Percentiles rank a stretch among this genome's conserved stretches.
phyloP scores from a whole-genome alignment of 176 grass and related monocot species.

The Hsuehochloa calcarea region DNA sequence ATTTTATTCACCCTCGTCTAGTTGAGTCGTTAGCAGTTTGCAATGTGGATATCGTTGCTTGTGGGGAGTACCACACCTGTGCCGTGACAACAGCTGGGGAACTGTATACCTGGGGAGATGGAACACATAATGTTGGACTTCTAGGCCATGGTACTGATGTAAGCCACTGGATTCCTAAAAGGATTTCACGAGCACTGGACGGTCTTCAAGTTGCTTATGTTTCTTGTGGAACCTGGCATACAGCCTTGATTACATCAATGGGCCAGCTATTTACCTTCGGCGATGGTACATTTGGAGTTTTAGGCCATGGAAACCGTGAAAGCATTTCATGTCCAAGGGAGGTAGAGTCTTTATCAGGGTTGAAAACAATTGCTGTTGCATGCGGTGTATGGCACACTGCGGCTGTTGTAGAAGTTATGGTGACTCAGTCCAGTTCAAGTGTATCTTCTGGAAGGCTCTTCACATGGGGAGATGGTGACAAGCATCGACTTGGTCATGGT shows the following conservation, averaged over 20 bases:
- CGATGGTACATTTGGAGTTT: conserved; percentile 94
- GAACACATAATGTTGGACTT: conserved; percentile 81
- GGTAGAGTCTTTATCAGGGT: conserved; percentile 77
- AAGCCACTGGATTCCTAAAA: conserved; percentile 98
- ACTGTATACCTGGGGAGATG: conserved; percentile 95
- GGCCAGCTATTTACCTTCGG: conserved; percentile 93
- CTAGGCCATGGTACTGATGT: conserved; percentile 78
- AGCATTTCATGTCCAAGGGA: conserved; percentile 67
- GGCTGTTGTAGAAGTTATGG: conserved; percentile 81
- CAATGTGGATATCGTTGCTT: conserved; percentile 66
- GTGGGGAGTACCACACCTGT: conserved; percentile 97
- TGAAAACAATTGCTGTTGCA: conserved; percentile 79
- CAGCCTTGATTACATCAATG: conserved; percentile 74
- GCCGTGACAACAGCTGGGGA: conserved; percentile 77
- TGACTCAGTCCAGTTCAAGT: conserved; percentile 66
- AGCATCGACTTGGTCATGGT: conserved; percentile 91
- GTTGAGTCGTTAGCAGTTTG: conserved; percentile 59
- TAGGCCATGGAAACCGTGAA: conserved; percentile 82
- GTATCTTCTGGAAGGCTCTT: conserved; percentile 86
- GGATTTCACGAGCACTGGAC: conserved; percentile 76
- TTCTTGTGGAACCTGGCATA: conserved; percentile 97
- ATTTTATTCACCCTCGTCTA: conserved; percentile 54
- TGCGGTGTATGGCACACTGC: conserved; percentile 98
- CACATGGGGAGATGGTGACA: conserved; percentile 98
- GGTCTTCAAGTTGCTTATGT: conserved; percentile 71